Evolutionary conservation across 805 yeast genomes (phyloP).

Genomic region (Wickerhamiella sorbophila): DNA sequence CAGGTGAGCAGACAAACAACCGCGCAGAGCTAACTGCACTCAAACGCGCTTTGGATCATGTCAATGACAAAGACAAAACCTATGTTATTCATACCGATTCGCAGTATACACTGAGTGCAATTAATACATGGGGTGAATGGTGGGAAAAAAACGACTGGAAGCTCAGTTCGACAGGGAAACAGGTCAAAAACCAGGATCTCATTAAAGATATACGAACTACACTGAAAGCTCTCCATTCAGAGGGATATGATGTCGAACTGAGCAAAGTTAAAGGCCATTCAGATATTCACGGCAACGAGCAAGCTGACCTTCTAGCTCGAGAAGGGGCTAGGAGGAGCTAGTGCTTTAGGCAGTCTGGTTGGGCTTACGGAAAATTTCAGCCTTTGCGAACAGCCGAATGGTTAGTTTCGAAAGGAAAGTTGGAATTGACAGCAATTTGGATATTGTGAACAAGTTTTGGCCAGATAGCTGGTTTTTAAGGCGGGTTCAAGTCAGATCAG

Average conservation of each 20-base stretch:
- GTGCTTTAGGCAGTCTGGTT: constrained; percentile 13
- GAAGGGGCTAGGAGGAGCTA: constrained; percentile 28
- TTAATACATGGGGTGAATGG: constrained; percentile 40
- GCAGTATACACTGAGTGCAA: constrained; percentile 41
- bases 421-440: constrained; percentile 38
- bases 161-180: constrained; percentile 27
- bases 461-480: constrained; percentile 50
- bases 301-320: constrained; percentile 64
- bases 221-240: constrained; percentile 26
- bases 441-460: constrained; percentile 43
- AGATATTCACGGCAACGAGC: constrained; percentile 56
- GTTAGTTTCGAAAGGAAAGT: constrained; percentile 71
- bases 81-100: constrained; percentile 54
- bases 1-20: constrained; percentile 54
- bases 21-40: constrained; percentile 69
- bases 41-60: constrained; percentile 35
- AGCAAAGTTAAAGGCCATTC: constrained; percentile 61
- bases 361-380: constrained; percentile 77
- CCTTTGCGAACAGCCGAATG: constrained; percentile 86
- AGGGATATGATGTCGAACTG: constrained; percentile 29
- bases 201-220: constrained; percentile 26
- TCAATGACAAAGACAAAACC: constrained; percentile 16
- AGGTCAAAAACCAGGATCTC: constrained; percentile 40
- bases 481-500: constrained; percentile 31
- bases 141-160: constrained; percentile 50